These are phyloP conservation scores for Urostyla sp. DNA, from an alignment of 73 alveolate genomes.

Conservation along the genomic window DNA sequence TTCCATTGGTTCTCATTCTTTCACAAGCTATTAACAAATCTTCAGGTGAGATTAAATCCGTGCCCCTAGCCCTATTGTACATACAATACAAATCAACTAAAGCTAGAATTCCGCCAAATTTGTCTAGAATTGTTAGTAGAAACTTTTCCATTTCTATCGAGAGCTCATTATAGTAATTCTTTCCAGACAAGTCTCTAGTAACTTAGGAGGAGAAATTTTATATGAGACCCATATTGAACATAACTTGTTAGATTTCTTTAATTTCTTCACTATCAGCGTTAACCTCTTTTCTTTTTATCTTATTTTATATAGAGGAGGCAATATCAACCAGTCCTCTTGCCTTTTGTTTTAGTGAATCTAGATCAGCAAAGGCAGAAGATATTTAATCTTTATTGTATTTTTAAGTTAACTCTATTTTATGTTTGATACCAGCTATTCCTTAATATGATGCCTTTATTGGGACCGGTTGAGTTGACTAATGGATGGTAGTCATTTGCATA, in stretches of 20 bases:
- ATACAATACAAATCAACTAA: constrained; percentile 88
- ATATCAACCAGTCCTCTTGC: constrained; percentile 77
- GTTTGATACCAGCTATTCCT: constrained; percentile 81
- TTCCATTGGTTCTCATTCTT: constrained; percentile 9
- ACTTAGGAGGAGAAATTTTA: constrained; percentile 52
- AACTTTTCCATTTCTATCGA: constrained; percentile 82
- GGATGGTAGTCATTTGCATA: constrained; percentile 24
- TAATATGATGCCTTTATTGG: background rate
- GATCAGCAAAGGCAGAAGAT: constrained; percentile 72
- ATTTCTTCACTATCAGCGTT: constrained; percentile 62
- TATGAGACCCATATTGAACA: constrained; percentile 71
- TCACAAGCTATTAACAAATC: constrained; percentile 83
- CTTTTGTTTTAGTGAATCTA: constrained; percentile 73
- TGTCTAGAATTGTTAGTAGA: constrained; percentile 60
- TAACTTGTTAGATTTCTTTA: constrained; percentile 67
- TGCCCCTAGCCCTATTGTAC: constrained; percentile 93
- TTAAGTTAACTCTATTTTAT: constrained; percentile 73
- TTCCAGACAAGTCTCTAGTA: constrained; percentile 87
- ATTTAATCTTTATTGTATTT: constrained; percentile 68
- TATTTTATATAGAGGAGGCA: constrained; percentile 69
- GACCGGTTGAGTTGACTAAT: constrained; percentile 26
- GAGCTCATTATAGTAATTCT: constrained; percentile 78
- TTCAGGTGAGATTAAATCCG: constrained; percentile 84
- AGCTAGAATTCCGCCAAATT: constrained; percentile 81
- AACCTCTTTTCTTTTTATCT: constrained; percentile 28